phyloP scores from a whole-genome alignment of 352 stramenopile genomes.

The Phytopythium vexans region DNA sequence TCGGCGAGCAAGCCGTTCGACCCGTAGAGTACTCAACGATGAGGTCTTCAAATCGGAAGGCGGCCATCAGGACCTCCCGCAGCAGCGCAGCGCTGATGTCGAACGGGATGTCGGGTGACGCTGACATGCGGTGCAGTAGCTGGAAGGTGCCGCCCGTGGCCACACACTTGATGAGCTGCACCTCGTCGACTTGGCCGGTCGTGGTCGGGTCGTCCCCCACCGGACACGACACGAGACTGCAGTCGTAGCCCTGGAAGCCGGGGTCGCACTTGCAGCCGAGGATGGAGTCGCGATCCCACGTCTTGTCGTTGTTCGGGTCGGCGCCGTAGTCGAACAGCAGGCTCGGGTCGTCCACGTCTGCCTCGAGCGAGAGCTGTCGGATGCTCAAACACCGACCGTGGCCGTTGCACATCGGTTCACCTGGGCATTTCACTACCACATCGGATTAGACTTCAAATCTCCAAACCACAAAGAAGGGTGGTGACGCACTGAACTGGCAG shows the following conservation, averaged over 20 bases:
- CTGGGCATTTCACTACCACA: constrained; percentile 55
- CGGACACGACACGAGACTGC: constrained; percentile 77
- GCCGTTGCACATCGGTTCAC: constrained; percentile 47
- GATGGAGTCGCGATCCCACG: constrained; percentile 77
- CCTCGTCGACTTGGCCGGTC: constrained; percentile 72
- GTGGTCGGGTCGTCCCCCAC: constrained; percentile 86
- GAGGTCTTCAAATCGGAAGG: constrained; percentile 50
- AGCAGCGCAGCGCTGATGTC: constrained; percentile 37
- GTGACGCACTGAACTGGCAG: constrained; percentile 45
- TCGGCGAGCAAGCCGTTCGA: constrained; percentile 28
- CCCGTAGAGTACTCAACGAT: constrained; percentile 42
- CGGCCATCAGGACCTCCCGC: constrained; percentile 44
- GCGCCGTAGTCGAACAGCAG: constrained; percentile 63
- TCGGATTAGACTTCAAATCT: neutral
- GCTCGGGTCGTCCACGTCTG: constrained; percentile 42
- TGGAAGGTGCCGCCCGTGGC: constrained; percentile 54
- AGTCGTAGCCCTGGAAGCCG: constrained; percentile 90
- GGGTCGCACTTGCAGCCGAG: constrained; percentile 90
- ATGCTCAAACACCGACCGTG: constrained; percentile 82
- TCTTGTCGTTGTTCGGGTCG: constrained; percentile 61
- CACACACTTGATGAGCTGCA: constrained; percentile 74
- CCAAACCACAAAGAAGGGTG: neutral
- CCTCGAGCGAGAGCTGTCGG: constrained; percentile 54
- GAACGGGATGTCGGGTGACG: constrained; percentile 55
- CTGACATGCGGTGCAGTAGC: constrained; percentile 50